Conservation (phyloP, 2,329 filamentous ascomycete genomes). For the Ceratocystis cubensis region DNA sequence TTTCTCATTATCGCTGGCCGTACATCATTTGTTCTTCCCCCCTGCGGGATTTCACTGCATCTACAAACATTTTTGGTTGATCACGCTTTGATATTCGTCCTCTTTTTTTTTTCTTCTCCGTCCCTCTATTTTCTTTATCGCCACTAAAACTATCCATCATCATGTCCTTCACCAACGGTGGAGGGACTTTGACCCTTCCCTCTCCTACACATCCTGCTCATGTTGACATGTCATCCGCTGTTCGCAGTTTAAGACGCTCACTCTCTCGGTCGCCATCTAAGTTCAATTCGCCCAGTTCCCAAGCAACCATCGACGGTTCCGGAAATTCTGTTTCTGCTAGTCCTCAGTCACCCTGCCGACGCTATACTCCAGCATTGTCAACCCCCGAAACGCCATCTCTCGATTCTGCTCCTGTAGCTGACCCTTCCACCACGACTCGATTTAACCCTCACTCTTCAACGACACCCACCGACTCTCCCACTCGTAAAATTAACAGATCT, state of each 20-base stretch:
- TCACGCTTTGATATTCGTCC: neutral
- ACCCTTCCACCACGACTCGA: neutral
- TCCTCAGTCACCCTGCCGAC: slow-evolving; percentile 42
- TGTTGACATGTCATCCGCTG: slow-evolving; percentile 69
- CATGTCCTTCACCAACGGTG: slow-evolving; percentile 48
- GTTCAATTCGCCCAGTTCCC: slow-evolving; percentile 34
- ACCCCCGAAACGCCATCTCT: slow-evolving; percentile 17
- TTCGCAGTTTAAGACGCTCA: slow-evolving; percentile 73
- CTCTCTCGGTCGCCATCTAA: slow-evolving; percentile 91
- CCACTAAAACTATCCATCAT: slow-evolving; percentile 23
- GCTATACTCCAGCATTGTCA: slow-evolving; percentile 26
- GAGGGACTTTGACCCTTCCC: slow-evolving; percentile 69
- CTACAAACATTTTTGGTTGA: slow-evolving; percentile 6
- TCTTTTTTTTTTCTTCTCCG: slow-evolving; percentile 2
- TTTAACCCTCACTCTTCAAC: slow-evolving; percentile 16
- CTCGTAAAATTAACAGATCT: slow-evolving; percentile 23
- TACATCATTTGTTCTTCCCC: slow-evolving; percentile 4
- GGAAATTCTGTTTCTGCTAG: slow-evolving; percentile 42
- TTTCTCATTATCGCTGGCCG: slow-evolving; percentile 6
- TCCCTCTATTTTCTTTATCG: slow-evolving; percentile 3
- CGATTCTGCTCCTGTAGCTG: neutral
- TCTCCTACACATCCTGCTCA: slow-evolving; percentile 75
- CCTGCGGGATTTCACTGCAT: neutral
- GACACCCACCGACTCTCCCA: slow-evolving; percentile 22
- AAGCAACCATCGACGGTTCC: slow-evolving; percentile 30